Evolutionary conservation across 1,284 basidiomycete species (phyloP), one percentile per base, ranked within the genome.

Genomic region (Boletus mariae): DNA sequence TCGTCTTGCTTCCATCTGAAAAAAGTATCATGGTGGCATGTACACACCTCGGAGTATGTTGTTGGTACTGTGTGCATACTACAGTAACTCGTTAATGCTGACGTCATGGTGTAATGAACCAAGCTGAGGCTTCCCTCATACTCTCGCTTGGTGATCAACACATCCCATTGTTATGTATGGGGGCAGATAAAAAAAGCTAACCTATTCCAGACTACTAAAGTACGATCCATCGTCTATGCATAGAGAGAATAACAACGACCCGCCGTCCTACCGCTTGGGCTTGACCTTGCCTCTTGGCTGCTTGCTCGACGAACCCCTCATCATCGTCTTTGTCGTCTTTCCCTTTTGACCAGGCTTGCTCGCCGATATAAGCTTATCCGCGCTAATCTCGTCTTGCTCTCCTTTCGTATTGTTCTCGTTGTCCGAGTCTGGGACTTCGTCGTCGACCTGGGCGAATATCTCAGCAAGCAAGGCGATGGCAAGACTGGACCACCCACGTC

Each of bases 391-490:
- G 4, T 64, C 49, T 29, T 20, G 20, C 20, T 72, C 71, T 32
- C 72, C 71, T 3, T 53, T 60, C 50, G 72, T 73, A 49, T 70
- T 72, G 38, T 58, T 57, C 53, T 82, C 80, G 51, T 82, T 78
- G 32, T 82, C 80, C 5, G 79, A 79, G 0, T 80, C 80, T 5
- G 75, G 79, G 15, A 69, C 62, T 29, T 75, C 68, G 54, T 82
- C 80, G 54, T 82, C 80, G 47, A 78, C 61, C 79, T 80, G 20
- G 49, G 6, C 13, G 50, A 7, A 31, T 37, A 32, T 47, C 51
- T 53, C 45, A 50, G 43, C 42, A 13, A 3, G 5, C 23, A 29
- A 38, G 20, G 2, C 15, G 53, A 26, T 12, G 13, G 35, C 45
- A 17, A 1, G 8, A 2, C 5, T 0, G 3, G 4, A 35, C 28